A percentile compares a stretch with the other conserved stretches of the same genome.
Conservation (phyloP, 257 asterid species). For the Solanum chmielewskii region DNA sequence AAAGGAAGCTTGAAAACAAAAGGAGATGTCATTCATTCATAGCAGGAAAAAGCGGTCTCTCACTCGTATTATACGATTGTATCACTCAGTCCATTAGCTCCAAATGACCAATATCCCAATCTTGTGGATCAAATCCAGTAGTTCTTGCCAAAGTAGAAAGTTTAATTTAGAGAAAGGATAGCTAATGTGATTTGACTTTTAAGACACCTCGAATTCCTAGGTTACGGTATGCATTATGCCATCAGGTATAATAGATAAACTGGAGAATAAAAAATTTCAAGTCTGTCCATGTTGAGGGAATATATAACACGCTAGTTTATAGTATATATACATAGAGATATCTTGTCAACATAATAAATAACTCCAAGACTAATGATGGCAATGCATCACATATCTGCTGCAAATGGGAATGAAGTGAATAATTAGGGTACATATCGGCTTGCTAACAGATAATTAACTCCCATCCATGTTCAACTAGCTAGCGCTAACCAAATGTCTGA, state of each 20-base stretch:
- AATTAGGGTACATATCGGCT: background rate
- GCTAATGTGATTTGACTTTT: background rate
- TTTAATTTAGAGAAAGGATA: background rate
- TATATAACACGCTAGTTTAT: background rate
- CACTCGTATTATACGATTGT: background rate
- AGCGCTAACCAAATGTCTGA: background rate
- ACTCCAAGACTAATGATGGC: background rate
- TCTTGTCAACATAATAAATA: background rate
- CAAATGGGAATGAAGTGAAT: background rate
- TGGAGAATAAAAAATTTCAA: background rate
- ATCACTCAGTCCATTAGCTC: background rate
- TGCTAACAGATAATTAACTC: background rate
- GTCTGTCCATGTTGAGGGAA: background rate
- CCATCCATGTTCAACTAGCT: background rate
- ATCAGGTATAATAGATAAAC: background rate
- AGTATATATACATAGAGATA: background rate
- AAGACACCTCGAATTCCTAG: background rate
- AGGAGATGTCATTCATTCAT: background rate
- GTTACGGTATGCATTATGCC: background rate
- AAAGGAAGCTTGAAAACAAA: background rate
- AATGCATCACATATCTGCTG: background rate
- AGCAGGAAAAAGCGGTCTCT: background rate
- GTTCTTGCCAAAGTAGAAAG: background rate
- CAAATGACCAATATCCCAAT: background rate
- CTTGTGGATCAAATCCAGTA: background rate